phyloP scores from a whole-genome alignment of 768 basidiomycete species.

The Calocybe cyanea region DNA sequence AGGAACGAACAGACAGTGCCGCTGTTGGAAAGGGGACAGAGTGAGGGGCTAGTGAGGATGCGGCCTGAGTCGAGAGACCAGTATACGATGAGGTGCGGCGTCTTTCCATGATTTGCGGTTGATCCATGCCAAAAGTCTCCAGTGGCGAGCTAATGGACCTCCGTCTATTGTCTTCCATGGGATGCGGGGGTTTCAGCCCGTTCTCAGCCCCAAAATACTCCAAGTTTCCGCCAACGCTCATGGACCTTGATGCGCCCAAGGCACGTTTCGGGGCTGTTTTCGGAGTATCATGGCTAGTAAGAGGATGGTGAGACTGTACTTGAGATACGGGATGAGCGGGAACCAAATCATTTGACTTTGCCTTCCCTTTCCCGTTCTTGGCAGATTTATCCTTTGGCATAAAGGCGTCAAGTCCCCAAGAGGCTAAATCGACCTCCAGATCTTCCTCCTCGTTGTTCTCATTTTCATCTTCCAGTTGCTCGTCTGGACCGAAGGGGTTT shows the following conservation, averaged over 20 bases:
- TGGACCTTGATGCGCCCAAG: constrained; percentile 48
- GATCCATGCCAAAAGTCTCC: constrained; percentile 47
- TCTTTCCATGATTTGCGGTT: constrained; percentile 38
- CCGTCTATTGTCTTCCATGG: constrained; percentile 34
- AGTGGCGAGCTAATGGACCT: constrained; percentile 58
- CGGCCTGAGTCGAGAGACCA: constrained; percentile 37
- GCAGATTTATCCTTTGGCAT: constrained; percentile 63
- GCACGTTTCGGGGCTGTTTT: constrained; percentile 30
- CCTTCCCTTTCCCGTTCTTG: constrained; percentile 42
- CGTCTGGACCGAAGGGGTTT: constrained; percentile 74
- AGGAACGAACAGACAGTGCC: constrained; percentile 39
- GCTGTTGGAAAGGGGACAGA: constrained; percentile 65
- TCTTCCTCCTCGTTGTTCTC: constrained; percentile 44
- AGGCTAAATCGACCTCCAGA: constrained; percentile 74
- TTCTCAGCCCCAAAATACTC: constrained; percentile 37
- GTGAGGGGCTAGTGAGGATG: constrained; percentile 26
- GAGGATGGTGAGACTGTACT: constrained; percentile 40
- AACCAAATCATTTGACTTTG: constrained; percentile 31
- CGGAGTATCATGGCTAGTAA: constrained; percentile 36
- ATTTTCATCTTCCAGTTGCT: constrained; percentile 49
- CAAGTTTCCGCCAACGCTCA: constrained; percentile 61
- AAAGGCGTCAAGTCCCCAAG: constrained; percentile 81
- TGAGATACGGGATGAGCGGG: constrained; percentile 36
- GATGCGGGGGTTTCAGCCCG: constrained; percentile 28
- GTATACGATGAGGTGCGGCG: constrained; percentile 50